Base-by-base conservation (phyloP, 2,329 filamentous ascomycete genomes). In the Trichoderma harzianum region DNA sequence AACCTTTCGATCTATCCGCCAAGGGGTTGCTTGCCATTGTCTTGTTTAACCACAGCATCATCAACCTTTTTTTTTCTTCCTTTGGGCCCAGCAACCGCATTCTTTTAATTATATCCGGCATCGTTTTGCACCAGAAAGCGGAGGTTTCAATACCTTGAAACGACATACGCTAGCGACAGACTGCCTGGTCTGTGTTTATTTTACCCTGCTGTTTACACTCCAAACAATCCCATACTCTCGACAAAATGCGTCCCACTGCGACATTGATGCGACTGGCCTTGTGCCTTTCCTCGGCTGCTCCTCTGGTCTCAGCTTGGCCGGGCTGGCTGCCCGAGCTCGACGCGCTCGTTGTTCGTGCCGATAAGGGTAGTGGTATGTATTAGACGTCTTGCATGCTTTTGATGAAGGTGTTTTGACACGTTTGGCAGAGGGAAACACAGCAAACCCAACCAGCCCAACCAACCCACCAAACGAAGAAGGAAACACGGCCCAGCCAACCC, bases 231-330 rank as follows among this genome's bases (percentile, higher is more conserved):
- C 61, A 60, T n/a, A 18, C 24, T 32, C 57, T 24, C 57, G 62
- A 53, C 76, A 79, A 71, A 66, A 89, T 90, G 88, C 87, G 83
- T 83, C 79, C 84, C 74, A 80, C 84, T 74, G 79, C 80, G 63
- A 82, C 82, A 64, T 76, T 88, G 69, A 79, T 84, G 77, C 83
- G 85, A 58, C 77, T 88, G 75, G 84, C 87, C 66, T 74, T 86
- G 70, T 82, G 89, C 75, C 82, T 90, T 18, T 80, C 80, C 57
- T 84, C 88, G 36, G 79, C 89, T 68, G 80, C 86, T 10, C 83
- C 85, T 18, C 74, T 87, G 26, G 84, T 84, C n/a, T 83, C 86
- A 69, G 87, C 85, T 71, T 90, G 88, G 88, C 85, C 88, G 24
- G 80, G 79, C 73, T 89, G 86, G 84, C 80, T 90, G 47, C 87